These are phyloP conservation scores for Geotrichum australiense DNA, from an alignment of 1,139 yeast genomes.

Conservation along the genomic window DNA sequence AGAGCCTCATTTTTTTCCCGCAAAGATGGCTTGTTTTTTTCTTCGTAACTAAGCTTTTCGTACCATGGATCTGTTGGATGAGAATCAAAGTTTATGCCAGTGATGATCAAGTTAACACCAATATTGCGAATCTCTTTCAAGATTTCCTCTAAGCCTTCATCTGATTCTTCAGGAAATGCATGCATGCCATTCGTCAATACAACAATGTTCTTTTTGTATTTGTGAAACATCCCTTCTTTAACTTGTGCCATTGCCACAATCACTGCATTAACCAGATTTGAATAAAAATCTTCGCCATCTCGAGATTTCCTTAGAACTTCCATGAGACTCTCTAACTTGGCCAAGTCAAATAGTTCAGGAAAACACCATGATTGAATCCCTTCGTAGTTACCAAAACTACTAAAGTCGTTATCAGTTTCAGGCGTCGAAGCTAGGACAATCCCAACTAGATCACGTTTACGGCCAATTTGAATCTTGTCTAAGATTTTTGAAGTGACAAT, in stretches of 20 bases:
- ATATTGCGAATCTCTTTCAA: conserved; percentile 4
- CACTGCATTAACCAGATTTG: conserved; percentile 31
- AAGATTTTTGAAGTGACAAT: too few species aligned
- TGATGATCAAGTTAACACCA: conserved; percentile 23
- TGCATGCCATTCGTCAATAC: conserved; percentile 40
- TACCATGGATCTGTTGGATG: background rate
- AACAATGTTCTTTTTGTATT: conserved; percentile 37
- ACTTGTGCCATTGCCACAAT: conserved; percentile 32
- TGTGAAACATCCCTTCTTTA: conserved; percentile 32
- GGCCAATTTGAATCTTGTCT: conserved; percentile 40
- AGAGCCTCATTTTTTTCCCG: conserved; percentile 45
- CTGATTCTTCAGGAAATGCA: conserved; percentile 2
- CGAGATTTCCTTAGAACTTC: conserved; percentile 20
- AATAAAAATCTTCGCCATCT: conserved; percentile 24
- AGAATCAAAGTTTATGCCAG: conserved; percentile 36
- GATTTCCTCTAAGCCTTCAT: conserved; percentile 4
- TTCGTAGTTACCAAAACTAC: too few species aligned
- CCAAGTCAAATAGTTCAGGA: conserved; percentile 13
- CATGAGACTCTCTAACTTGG: conserved; percentile 29
- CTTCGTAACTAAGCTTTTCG: conserved; percentile 3
- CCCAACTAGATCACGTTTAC: conserved; percentile 53
- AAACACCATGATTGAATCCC: conserved; percentile 4
- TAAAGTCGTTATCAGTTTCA: too few species aligned
- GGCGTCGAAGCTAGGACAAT: conserved; percentile 42
- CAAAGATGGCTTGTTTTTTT: conserved; percentile 1